Evolutionary conservation across 176 grass and related monocot genomes (phyloP).

Genomic region (Calamus simplicifolius): DNA sequence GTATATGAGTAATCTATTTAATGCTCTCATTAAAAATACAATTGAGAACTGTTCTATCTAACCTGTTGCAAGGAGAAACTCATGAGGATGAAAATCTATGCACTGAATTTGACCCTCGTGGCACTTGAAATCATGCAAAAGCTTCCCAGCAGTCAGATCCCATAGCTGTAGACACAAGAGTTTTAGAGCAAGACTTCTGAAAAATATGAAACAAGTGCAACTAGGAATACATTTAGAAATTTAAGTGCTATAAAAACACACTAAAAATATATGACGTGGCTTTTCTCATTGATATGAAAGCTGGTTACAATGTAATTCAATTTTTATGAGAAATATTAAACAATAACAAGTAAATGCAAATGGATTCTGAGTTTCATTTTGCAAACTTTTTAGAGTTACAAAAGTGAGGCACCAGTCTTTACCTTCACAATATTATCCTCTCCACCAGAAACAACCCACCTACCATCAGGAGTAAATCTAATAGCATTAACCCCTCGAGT

Average conservation of each 20-base stretch:
- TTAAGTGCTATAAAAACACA: too few species aligned
- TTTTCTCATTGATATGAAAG: too few species aligned
- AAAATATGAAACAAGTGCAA: too few species aligned
- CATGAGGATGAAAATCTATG: slow-evolving; percentile 97
- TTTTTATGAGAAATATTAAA: too few species aligned
- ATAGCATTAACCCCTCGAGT: slow-evolving; percentile 88
- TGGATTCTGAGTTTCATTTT: slow-evolving; percentile 4
- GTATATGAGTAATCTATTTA: too few species aligned
- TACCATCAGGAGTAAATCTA: slow-evolving; percentile 91
- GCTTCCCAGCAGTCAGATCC: slow-evolving; percentile 94
- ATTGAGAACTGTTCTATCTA: slow-evolving; percentile 2
- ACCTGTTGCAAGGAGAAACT: slow-evolving; percentile 98
- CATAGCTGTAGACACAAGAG: slow-evolving; percentile 54
- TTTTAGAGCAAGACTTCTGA: neutral
- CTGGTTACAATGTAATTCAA: too few species aligned
- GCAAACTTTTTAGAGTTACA: slow-evolving; percentile 6
- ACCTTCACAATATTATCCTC: slow-evolving; percentile 97
- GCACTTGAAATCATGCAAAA: slow-evolving; percentile 85
- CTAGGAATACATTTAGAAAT: too few species aligned
- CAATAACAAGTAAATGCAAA: slow-evolving; percentile 6
- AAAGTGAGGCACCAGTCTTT: slow-evolving; percentile 1
- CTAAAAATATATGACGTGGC: too few species aligned
- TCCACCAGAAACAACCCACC: slow-evolving; percentile 93
- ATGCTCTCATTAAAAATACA: too few species aligned
- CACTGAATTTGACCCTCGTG: slow-evolving; percentile 97